Percentiles rank a stretch among this genome's conserved stretches.
Evolutionary conservation across 2,329 filamentous ascomycete genomes (phyloP).

Genomic region (Clonostachys sp.): DNA sequence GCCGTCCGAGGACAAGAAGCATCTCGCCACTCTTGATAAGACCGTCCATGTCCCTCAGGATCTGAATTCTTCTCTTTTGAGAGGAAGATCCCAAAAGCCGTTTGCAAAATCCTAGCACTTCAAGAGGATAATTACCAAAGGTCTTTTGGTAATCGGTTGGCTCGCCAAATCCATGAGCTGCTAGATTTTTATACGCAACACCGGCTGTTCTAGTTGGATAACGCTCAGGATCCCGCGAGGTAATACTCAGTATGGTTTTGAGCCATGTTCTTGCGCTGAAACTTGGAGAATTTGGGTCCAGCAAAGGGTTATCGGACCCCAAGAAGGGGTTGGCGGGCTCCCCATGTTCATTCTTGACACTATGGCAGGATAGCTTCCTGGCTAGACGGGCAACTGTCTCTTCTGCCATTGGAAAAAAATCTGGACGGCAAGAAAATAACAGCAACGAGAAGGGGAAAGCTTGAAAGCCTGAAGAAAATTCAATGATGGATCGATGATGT

Average conservation of each 20-base stretch:
- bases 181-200: conserved; percentile 36
- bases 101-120: conserved; percentile 15
- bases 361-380: no score
- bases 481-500: no score
- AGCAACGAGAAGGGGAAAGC: no score
- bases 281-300: conserved; percentile 32
- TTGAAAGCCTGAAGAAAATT: no score
- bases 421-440: no score
- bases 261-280: conserved; percentile 42
- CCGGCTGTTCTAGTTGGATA: conserved; percentile 17
- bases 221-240: conserved; percentile 12
- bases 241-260: conserved; percentile 14
- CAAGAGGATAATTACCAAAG: conserved; percentile 24
- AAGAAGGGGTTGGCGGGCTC: no score
- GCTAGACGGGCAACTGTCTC: no score
- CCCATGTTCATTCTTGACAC: no score
- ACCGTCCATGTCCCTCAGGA: conserved; percentile 45
- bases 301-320: background rate
- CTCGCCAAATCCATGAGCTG: conserved; percentile 33
- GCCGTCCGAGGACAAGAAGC: conserved; percentile 51
- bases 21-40: conserved; percentile 49
- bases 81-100: conserved; percentile 14
- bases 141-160: conserved; percentile 36
- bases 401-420: no score
- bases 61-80: conserved; percentile 29